Evolutionary conservation across 306 rosid genomes (phyloP).

Genomic region (Arachis stenosperma): DNA sequence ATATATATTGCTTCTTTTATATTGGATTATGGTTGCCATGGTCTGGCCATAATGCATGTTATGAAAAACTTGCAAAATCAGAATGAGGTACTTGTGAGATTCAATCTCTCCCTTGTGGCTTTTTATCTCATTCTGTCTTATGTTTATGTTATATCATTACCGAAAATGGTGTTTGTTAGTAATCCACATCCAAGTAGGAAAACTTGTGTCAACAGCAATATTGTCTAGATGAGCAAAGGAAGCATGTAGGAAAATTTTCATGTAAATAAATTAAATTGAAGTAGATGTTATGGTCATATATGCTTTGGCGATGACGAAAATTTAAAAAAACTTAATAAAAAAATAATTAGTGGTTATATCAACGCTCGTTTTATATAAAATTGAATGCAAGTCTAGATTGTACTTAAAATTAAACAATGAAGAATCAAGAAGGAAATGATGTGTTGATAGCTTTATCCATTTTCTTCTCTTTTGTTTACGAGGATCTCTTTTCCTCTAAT

Average conservation of each 20-base stretch:
- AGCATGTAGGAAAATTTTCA: not conserved
- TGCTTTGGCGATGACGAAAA: not conserved
- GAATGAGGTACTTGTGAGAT: conserved; percentile 23
- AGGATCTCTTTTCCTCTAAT: too few species aligned
- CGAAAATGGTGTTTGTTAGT: not conserved
- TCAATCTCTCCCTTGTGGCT: not conserved
- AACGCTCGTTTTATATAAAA: not conserved
- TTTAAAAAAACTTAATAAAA: too few species aligned
- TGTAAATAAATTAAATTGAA: not conserved
- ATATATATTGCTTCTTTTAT: not conserved
- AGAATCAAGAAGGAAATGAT: not conserved
- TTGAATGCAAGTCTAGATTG: not conserved
- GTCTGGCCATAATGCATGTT: not conserved
- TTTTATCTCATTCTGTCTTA: not conserved
- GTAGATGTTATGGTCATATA: not conserved
- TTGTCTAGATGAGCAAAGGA: not conserved
- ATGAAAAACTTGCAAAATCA: not conserved
- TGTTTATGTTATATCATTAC: not conserved
- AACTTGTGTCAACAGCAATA: not conserved
- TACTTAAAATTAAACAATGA: not conserved
- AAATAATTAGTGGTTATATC: not conserved
- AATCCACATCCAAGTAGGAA: not conserved
- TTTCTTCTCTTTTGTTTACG: too few species aligned
- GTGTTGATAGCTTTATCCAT: too few species aligned
- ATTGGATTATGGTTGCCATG: conserved; percentile 1